Evolutionary conservation across 305 asterid species (phyloP).

Genomic region (Fraxinus angustifolia): DNA sequence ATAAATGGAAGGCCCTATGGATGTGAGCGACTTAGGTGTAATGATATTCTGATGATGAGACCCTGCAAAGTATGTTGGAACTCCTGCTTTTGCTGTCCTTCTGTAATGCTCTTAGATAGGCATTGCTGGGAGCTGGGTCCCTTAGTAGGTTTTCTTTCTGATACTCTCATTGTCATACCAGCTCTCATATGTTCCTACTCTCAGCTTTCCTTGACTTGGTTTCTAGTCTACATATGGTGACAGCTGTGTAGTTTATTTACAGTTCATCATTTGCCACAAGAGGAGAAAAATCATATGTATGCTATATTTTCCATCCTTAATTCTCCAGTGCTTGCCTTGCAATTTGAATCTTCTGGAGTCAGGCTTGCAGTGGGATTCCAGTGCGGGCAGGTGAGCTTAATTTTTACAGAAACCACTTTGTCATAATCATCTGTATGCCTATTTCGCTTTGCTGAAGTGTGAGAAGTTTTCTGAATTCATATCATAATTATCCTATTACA

Average conservation of each 20-base stretch:
- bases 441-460: neutral
- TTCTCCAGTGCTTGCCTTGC: conserved; percentile 69
- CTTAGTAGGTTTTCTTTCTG: conserved; percentile 5
- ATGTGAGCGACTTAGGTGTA: neutral
- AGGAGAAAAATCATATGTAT: conserved; percentile 41
- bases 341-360: conserved; percentile 53
- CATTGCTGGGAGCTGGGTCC: neutral
- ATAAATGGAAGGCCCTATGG: neutral
- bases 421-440: neutral
- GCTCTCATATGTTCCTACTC: conserved; percentile 8
- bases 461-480: conserved; percentile 16
- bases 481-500: conserved; percentile 35
- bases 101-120: neutral
- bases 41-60: neutral
- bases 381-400: conserved; percentile 60
- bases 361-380: conserved; percentile 75
- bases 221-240: conserved; percentile 28
- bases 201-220: conserved; percentile 9
- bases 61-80: neutral
- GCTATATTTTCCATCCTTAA: conserved; percentile 52
- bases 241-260: conserved; percentile 35
- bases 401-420: conserved; percentile 2
- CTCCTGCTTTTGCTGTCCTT: conserved; percentile 6
- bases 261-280: conserved; percentile 50
- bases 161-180: conserved; percentile 12